Evolutionary conservation across 306 rosid species (phyloP), one percentile per base, ranked within the genome.

Genomic region (Medicago lupulina): DNA sequence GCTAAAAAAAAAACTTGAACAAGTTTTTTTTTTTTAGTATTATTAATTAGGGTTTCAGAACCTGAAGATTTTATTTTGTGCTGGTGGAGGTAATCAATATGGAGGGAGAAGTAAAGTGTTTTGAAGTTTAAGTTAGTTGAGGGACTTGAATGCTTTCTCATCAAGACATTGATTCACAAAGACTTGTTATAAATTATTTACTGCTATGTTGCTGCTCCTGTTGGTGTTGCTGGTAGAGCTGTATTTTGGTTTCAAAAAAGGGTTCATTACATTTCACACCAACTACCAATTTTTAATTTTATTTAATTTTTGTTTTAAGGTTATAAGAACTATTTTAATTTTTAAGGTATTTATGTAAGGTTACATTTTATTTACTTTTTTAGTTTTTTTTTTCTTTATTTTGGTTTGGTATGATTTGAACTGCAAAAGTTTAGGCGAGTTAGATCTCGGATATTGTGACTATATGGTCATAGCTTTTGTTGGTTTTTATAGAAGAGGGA

Each of bases 131-230:
- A 61, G 97, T 90, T 93, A 36, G 98, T 88, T 91, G 93, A 40
- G 71, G 43, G 76, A 87, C 79, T 86, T 91, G 83, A 93, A 90
- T 89, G 93, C 90, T 41, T 77, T 68, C 84, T 85, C 91, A 88
- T 88, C 88, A 87, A 87, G 72, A 19, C 31, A 39, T 28, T 67
- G 74, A 55, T 55, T 55, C 85, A 81, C 81, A 83, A 73, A 75
- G 28, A 55, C 61, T 49, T 8, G 54, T 14, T 49, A 55, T 55
- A 55, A 55, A 69, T 83, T 89, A 90, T 88, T 90, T 90, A 85
- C 96, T 88, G 74, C 91, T 80, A 85, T 76, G 55, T 31, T 59
- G 69, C 68, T 64, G 69, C 31, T 54, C 25, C 25, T 53, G 59
- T 15, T 63, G 23, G 3, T 62, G 19, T 63, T 63, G 59, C 75